phyloP scores from a whole-genome alignment of 208 protist species.

The Leishmania major region DNA sequence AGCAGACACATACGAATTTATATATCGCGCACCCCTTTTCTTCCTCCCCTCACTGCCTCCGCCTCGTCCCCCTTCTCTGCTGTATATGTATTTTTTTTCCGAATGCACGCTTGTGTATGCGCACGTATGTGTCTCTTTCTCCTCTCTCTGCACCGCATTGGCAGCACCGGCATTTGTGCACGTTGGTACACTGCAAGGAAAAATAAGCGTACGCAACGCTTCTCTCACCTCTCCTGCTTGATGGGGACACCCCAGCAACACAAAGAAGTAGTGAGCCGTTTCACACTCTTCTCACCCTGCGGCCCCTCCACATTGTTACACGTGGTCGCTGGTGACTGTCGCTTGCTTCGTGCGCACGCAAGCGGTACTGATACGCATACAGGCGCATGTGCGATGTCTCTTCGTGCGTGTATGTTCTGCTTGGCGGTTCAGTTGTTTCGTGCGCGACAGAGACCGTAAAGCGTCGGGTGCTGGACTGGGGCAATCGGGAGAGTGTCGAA shows the following conservation, averaged over 20 bases:
- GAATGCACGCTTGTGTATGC: background rate
- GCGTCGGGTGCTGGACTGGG: no score
- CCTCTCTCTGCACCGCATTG: background rate
- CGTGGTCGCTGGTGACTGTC: background rate
- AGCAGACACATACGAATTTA: background rate
- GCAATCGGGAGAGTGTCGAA: background rate
- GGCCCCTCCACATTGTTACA: slow-evolving; percentile 2
- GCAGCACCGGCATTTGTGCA: background rate
- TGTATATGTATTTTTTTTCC: background rate
- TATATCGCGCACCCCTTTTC: background rate
- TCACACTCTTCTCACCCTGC: background rate
- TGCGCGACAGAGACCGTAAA: background rate
- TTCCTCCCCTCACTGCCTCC: background rate
- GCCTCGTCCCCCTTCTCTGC: background rate
- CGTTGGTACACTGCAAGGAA: background rate
- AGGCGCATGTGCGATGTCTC: background rate
- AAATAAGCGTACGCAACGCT: background rate
- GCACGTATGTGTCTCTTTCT: background rate
- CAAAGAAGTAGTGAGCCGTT: background rate
- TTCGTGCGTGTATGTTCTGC: background rate
- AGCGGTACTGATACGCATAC: background rate
- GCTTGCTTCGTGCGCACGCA: background rate
- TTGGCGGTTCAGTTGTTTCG: background rate
- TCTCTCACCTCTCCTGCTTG: background rate
- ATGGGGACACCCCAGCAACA: background rate